Evolutionary conservation across 306 rosid species (phyloP), one percentile per base, ranked within the genome.

Genomic region (Dryas alaskensis): DNA sequence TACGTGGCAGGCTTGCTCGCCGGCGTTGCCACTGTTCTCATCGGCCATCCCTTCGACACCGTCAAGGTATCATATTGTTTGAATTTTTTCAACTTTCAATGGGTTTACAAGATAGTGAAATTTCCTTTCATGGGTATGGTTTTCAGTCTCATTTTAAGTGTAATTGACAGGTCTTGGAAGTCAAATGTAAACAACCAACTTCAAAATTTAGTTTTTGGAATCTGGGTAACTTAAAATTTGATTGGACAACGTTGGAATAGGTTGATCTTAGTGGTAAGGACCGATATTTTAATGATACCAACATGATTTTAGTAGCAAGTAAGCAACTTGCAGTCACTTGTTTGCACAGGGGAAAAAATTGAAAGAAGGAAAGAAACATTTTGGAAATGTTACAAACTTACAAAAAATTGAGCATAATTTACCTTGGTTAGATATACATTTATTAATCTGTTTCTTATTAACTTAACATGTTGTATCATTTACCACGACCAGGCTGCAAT

Each of bases 1-100:
- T 93, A 87, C 63, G 85, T 86, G 61, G 93, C 91, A 9, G 93
- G 93, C 27, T 72, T 88, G 63, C 51, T 93, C 39, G 89, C 91
- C 73, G 91, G 91, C 51, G 87, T 87, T 19, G 76, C 91, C 73
- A 87, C 89, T 14, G 91, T 87, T 72, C 19, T 62, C 53, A 76
- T 47, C 19, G 91, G 91, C 74, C 91, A 87, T 72, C 89, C 91
- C 2, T 87, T 87, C 64, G 91, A 84, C 85, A 87, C 91, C 40
- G 87, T 87, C 45, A 87, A 87, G 86, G 91, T 87, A 60, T 9
- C 72, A 8, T 43, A 2, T 40, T 16, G 6, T 63, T 55, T 47
- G 43, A 61, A 12, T 46, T 72, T 45, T 4, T 39, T 45, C 4
- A 9, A 48, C 22, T 70, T 55, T 55, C 69, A 8, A 1, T 55